Evolutionary conservation across 2,329 filamentous ascomycete genomes (phyloP), one percentile per base, ranked within the genome.

Genomic region (Colletotrichum sidae): DNA sequence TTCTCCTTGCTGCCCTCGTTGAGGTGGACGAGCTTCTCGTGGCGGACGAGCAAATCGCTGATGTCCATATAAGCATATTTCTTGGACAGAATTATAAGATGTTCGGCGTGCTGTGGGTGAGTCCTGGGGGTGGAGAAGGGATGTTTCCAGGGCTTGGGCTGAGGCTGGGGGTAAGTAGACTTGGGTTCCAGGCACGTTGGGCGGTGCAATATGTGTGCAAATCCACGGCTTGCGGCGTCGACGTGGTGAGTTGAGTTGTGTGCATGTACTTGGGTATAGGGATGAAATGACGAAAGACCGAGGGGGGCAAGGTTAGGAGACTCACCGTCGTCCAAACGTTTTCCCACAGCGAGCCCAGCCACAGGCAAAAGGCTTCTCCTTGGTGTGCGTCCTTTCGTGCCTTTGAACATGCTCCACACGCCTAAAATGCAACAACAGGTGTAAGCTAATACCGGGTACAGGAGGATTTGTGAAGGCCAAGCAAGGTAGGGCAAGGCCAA

Each of bases 401-500:
- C 87, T 81, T 75, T 89, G 86, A 57, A 89, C 85, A 76, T 89
- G 87, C 75, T 89, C 87, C 70, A 89, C 86, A 71, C 87, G 86
- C 75, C 86, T 88, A 76, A 75, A 75, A 70, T 72, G 67, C 73
- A 66, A 74, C 74, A 63, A 69, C 70, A 76, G 25, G 75, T 77
- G 78, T 82, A 76, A 81, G 79, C 72, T 74, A 77, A 75, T 76
- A 76, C 73, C 70, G 72, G 70, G 61, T 46, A 56, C 60, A 60
- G 56, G 45, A 25, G 25, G 25, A 25, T 25, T 25, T 25, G 38
- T 15, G 60, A 67, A 39, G 45, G 65, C 60, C 60, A 60, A 25
- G 25, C 25, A 25, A 55, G 63, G 58, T 49, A 56, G 39, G 55
- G 52, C 64, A 51, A 68, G 66, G 50, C 42, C 70, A 45, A 45